A percentile compares a stretch with the other conserved stretches of the same genome.
Conservation (phyloP, 495 filamentous ascomycete species). For the Jackrogersella multiformis region DNA sequence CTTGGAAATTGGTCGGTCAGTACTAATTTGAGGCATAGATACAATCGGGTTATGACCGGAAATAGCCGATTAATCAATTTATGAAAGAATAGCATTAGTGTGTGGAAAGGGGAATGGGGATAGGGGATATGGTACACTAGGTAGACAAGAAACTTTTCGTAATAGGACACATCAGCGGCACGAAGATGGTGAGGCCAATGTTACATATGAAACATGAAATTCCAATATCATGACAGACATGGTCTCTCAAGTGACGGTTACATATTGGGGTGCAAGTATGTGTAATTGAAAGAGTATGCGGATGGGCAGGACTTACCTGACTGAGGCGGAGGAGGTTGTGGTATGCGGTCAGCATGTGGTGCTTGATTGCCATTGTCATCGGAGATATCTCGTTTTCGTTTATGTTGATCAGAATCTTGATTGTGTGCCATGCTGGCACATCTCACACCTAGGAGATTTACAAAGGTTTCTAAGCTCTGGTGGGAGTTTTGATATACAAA, state of each 20-base stretch:
- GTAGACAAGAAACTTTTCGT: slow-evolving; percentile 6
- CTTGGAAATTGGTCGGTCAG: slow-evolving; percentile 42
- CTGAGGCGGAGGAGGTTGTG: slow-evolving; percentile 55
- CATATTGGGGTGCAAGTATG: slow-evolving; percentile 32
- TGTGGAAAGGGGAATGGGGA: slow-evolving; percentile 27
- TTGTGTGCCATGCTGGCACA: slow-evolving; percentile 46
- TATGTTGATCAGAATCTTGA: slow-evolving; percentile 49
- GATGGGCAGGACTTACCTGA: slow-evolving; percentile 50
- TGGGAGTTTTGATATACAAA: slow-evolving; percentile 35
- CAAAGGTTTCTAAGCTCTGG: slow-evolving; percentile 19
- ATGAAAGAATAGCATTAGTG: slow-evolving; percentile 13
- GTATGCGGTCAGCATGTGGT: slow-evolving; percentile 52
- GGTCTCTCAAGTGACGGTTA: slow-evolving; percentile 17
- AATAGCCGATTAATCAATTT: slow-evolving; percentile 1
- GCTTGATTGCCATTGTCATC: slow-evolving; percentile 52
- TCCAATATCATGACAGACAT: not conserved
- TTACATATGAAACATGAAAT: slow-evolving; percentile 26
- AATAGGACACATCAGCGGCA: slow-evolving; percentile 5
- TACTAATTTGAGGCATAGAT: not conserved
- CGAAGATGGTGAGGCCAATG: slow-evolving; percentile 10
- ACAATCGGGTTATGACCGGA: slow-evolving; percentile 1
- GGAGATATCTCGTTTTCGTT: slow-evolving; percentile 53
- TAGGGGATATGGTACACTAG: slow-evolving; percentile 26
- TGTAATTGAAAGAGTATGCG: slow-evolving; percentile 27
- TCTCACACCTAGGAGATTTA: slow-evolving; percentile 36